Base-by-base conservation (phyloP, 2,329 filamentous ascomycete species). In the Monilinia fructigena region DNA sequence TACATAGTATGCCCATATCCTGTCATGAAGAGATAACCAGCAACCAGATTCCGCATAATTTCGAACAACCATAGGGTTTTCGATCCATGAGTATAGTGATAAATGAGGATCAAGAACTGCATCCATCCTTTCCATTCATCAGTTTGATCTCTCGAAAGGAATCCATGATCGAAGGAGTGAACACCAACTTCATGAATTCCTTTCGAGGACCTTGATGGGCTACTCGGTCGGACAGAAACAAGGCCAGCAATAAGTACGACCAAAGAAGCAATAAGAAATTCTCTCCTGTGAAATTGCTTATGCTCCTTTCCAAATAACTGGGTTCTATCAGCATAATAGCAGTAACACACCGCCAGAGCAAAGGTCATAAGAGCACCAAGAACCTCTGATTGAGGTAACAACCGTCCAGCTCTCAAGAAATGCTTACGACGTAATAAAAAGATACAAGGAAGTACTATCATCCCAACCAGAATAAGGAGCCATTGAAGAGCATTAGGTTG, bases 81-180 rank as follows among this genome's bases (percentile, higher is more conserved):
- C 8, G 81, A 83, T 35, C 81, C 82, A 26, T 82, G 80, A 45
- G 84, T 83, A 74, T 85, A 88, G 68, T 86, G 82, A 71, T 86
- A 88, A 16, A 85, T 76, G 23, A 87, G 76, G 54, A 85, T 78
- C 23, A 81, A 75, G 18, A 80, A 79, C 69, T 88, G 86, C 83
- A 89, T 86, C 80, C 85, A 83, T 2, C 87, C 87, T 76, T 88
- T 89, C 82, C 86, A 87, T 73, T 89, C 87, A 68, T 88, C 82
- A 0, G 83, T 85, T 70, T 88, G 84, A 55, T 82, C 79, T 61
- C 86, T 80, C 0, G 82, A 80, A 6, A 88, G 76, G 63, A 84
- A 82, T 1, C 75, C 75, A 48, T 78, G 73, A 60, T 77, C 75
- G 3, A 54, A 31, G 31, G 54, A 16, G n/a, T 62, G 55, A 11